Conservation (phyloP, 2,329 filamentous ascomycete genomes). For the Fusarium citri region DNA sequence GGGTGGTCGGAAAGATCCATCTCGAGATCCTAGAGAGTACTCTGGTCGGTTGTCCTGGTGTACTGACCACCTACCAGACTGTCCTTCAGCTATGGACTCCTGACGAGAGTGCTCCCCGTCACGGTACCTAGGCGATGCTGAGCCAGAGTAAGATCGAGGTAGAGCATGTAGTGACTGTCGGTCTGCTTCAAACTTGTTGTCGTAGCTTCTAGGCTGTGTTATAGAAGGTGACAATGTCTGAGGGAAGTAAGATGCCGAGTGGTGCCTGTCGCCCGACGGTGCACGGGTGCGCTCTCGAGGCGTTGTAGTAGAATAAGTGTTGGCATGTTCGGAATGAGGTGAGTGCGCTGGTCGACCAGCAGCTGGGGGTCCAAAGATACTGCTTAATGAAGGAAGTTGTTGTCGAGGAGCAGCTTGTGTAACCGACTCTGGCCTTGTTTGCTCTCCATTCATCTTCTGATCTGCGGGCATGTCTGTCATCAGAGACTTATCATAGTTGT, state of each 20-base stretch:
- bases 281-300: constrained; percentile 60
- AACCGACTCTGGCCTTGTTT: constrained; percentile 51
- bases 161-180: constrained; percentile 49
- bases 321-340: constrained; percentile 60
- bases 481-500: constrained; percentile 64
- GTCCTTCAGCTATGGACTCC: constrained; percentile 53
- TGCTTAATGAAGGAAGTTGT: constrained; percentile 68
- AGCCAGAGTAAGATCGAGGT: constrained; percentile 54
- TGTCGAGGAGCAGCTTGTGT: constrained; percentile 53
- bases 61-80: constrained; percentile 53
- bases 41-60: constrained; percentile 59
- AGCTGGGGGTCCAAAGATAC: constrained; percentile 64
- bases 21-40: constrained; percentile 59
- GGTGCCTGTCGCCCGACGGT: constrained; percentile 55
- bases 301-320: constrained; percentile 57
- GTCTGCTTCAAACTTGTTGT: constrained; percentile 59
- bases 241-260: constrained; percentile 62
- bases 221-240: constrained; percentile 51
- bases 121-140: constrained; percentile 59
- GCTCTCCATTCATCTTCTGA: constrained; percentile 54
- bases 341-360: constrained; percentile 59
- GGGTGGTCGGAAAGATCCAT: constrained; percentile 50
- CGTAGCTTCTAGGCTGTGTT: constrained; percentile 61
- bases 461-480: constrained; percentile 57
- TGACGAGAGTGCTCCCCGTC: constrained; percentile 53